Evolutionary conservation across 345 rosid genomes (phyloP).

Genomic region (Hypericum androsaemum): DNA sequence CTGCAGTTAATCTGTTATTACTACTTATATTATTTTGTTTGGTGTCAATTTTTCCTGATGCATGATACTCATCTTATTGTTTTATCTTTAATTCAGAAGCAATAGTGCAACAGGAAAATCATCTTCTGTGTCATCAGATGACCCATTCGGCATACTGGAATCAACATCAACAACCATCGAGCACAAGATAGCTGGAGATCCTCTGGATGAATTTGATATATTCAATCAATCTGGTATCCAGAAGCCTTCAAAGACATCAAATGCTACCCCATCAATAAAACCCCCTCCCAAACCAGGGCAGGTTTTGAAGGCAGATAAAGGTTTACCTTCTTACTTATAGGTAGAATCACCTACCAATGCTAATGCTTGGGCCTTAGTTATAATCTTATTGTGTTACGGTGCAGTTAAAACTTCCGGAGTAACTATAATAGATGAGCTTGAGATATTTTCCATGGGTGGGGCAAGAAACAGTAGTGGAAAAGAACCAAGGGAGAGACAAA

Average conservation of each 20-base stretch:
- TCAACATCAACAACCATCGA: slow-evolving; percentile 29
- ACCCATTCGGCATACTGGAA: slow-evolving; percentile 64
- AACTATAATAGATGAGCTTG: slow-evolving; percentile 66
- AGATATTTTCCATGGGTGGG: slow-evolving; percentile 56
- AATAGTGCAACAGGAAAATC: slow-evolving; percentile 19
- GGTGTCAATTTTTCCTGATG: not conserved
- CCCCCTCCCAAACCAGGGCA: slow-evolving; percentile 68
- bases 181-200: slow-evolving; percentile 25
- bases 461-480: slow-evolving; percentile 25
- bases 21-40: slow-evolving; percentile 1
- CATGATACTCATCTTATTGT: not conserved
- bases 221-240: slow-evolving; percentile 27
- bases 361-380: not conserved
- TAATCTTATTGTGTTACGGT: slow-evolving; percentile 14
- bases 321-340: slow-evolving; percentile 22
- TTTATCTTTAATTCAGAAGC: slow-evolving; percentile 15
- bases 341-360: slow-evolving; percentile 4
- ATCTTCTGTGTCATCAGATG: slow-evolving; percentile 28
- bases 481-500: slow-evolving; percentile 11
- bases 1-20: slow-evolving; percentile 1
- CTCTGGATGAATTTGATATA: slow-evolving; percentile 46
- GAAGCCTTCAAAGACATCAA: slow-evolving; percentile 23
- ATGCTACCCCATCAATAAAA: slow-evolving; percentile 30
- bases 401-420: slow-evolving; percentile 40
- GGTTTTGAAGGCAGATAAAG: slow-evolving; percentile 41